Evolutionary conservation across 2,329 filamentous ascomycete species (phyloP).

Genomic region (Arthrobotrys entomopaga): DNA sequence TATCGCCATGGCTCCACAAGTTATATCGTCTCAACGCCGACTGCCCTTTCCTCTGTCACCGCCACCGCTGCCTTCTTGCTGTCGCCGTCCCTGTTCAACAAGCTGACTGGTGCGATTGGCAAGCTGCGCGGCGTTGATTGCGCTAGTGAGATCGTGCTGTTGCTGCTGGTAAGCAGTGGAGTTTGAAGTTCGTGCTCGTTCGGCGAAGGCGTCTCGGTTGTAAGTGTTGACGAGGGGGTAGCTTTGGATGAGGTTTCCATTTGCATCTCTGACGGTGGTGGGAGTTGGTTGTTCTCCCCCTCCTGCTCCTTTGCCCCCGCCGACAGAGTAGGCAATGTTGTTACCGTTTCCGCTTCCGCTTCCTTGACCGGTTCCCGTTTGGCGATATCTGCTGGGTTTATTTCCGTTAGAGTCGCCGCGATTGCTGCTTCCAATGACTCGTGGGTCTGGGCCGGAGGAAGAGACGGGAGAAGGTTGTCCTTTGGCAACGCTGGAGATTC

Average conservation of each 20-base stretch:
- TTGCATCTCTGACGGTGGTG: slow-evolving; percentile 23
- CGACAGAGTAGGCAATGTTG: slow-evolving; percentile 31
- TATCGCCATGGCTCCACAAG: no score
- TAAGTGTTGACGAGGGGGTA: slow-evolving; percentile 35
- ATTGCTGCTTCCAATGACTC: slow-evolving; percentile 2
- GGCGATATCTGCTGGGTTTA: slow-evolving; percentile 9
- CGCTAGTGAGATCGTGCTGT: slow-evolving; percentile 27
- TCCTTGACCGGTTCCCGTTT: slow-evolving; percentile 4
- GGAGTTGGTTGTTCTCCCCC: slow-evolving; percentile 1
- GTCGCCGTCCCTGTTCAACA: slow-evolving; percentile 27
- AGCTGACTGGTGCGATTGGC: slow-evolving; percentile 33
- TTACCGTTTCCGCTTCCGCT: slow-evolving; percentile 1
- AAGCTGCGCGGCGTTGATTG: slow-evolving; percentile 51
- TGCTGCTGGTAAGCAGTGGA: slow-evolving; percentile 31
- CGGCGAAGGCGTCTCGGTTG: slow-evolving; percentile 13
- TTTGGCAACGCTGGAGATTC: slow-evolving; percentile 45
- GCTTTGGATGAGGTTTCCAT: slow-evolving; percentile 9
- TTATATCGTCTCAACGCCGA: slow-evolving; percentile 30
- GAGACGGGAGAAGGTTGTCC: slow-evolving; percentile 7
- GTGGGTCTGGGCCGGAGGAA: slow-evolving; percentile 10
- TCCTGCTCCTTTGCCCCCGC: neutral
- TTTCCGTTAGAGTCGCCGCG: neutral
- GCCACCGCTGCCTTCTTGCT: slow-evolving; percentile 17
- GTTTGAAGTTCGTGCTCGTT: slow-evolving; percentile 16
- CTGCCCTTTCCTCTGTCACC: slow-evolving; percentile 16